Conservation (phyloP, 495 filamentous ascomycete species). For the Trichoderma gamsii region DNA sequence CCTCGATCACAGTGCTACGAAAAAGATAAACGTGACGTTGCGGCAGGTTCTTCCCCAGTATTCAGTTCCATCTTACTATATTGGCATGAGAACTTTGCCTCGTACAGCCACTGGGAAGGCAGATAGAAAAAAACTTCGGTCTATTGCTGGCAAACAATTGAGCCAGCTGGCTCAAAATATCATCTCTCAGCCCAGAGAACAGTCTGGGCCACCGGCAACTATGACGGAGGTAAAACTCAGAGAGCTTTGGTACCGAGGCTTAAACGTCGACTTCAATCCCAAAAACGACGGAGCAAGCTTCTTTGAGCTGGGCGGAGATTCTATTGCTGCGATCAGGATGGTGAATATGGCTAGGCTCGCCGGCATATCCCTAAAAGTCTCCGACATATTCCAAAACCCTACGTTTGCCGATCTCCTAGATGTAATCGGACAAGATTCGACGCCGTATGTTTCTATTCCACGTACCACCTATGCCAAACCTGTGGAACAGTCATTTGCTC, state of each 20-base stretch:
- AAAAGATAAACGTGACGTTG: conserved; percentile 15
- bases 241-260: neutral
- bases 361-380: conserved; percentile 1
- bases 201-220: neutral
- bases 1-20: neutral
- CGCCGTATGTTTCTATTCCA: conserved; percentile 10
- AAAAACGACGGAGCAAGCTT: conserved; percentile 6
- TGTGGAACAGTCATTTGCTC: conserved; percentile 20
- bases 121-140: conserved; percentile 16
- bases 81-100: conserved; percentile 15
- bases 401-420: neutral
- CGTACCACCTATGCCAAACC: conserved; percentile 11
- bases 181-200: neutral
- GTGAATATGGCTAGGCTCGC: conserved; percentile 16
- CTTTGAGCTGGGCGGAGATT: conserved; percentile 18
- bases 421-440: neutral
- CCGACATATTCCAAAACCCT: neutral
- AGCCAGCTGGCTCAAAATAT: neutral
- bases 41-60: conserved; percentile 8
- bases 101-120: conserved; percentile 15
- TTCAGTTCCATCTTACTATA: conserved; percentile 15
- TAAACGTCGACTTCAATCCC: neutral
- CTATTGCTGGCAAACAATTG: conserved; percentile 9
- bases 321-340: conserved; percentile 17
- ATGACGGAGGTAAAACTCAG: neutral